Percentiles rank a stretch among this genome's conserved stretches.
phyloP scores from a whole-genome alignment of 2,329 filamentous ascomycete species.

The Talaromyces sp. region DNA sequence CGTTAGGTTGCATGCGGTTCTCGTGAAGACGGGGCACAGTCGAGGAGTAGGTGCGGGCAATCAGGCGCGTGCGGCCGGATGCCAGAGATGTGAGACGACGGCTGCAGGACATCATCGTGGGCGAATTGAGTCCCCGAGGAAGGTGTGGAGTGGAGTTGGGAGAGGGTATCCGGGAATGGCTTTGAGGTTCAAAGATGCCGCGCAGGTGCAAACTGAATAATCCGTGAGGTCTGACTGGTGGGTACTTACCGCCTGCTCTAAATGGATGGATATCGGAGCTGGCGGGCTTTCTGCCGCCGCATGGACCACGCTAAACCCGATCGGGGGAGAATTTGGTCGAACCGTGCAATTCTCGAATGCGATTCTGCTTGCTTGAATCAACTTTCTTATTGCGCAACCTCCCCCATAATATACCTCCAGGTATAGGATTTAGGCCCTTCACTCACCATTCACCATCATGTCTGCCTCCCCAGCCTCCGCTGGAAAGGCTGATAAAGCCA shows the following conservation, averaged over 20 bases:
- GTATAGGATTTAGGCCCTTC: too few relatives aligned
- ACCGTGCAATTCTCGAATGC: neutral
- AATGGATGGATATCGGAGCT: constrained; percentile 1
- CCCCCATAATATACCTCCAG: too few relatives aligned
- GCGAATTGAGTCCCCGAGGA: constrained; percentile 25
- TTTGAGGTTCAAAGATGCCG: constrained; percentile 2
- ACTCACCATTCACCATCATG: constrained; percentile 30
- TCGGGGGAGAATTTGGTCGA: neutral
- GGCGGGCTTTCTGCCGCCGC: constrained; percentile 25
- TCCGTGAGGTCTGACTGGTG: constrained; percentile 37
- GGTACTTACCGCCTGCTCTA: constrained; percentile 17
- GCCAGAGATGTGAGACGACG: constrained; percentile 52
- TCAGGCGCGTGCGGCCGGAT: constrained; percentile 38
- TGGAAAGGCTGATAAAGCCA: constrained; percentile 64
- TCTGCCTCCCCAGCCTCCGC: constrained; percentile 48
- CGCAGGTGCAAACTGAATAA: constrained; percentile 21
- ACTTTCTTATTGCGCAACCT: neutral
- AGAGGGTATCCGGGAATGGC: constrained; percentile 1
- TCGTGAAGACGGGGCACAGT: constrained; percentile 44
- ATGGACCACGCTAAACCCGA: neutral
- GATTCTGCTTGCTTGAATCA: neutral
- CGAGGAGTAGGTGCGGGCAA: constrained; percentile 48
- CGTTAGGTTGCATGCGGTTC: constrained; percentile 56
- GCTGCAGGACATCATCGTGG: constrained; percentile 49
- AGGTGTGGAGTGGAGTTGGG: constrained; percentile 17